phyloP scores from a whole-genome alignment of 306 rosid genomes.

The Trichosanthes cucumerina region DNA sequence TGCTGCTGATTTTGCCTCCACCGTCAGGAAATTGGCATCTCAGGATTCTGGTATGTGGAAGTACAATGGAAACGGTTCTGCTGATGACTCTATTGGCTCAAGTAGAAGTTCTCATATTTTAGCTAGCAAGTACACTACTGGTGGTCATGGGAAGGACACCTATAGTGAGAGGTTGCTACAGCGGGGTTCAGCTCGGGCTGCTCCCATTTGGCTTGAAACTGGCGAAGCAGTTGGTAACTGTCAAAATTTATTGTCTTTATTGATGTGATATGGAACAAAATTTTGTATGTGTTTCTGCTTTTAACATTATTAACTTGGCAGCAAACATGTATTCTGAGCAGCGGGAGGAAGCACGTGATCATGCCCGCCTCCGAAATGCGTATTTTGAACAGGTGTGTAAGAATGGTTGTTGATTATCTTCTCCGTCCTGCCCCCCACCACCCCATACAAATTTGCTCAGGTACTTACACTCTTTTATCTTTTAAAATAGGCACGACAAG shows the following conservation, averaged over 20 bases:
- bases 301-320: conserved; percentile 58
- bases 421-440: background rate
- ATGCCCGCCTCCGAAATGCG: conserved; percentile 89
- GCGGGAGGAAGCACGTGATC: conserved; percentile 97
- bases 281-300: conserved; percentile 24
- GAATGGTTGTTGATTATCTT: conserved; percentile 5
- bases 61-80: conserved; percentile 62
- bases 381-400: conserved; percentile 86
- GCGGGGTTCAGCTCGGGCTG: conserved; percentile 60
- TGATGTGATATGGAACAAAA: conserved; percentile 19
- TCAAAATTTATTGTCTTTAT: conserved; percentile 24
- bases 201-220: conserved; percentile 95
- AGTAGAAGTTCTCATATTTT: conserved; percentile 63
- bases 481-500: conserved; percentile 81
- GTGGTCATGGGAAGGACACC: conserved; percentile 59
- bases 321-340: conserved; percentile 84
- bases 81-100: conserved; percentile 65
- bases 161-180: conserved; percentile 54
- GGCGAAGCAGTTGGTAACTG: conserved; percentile 88
- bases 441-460: background rate
- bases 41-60: conserved; percentile 93
- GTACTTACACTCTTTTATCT: conserved; percentile 13
- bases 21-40: conserved; percentile 86
- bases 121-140: conserved; percentile 39
- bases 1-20: conserved; percentile 73